These are phyloP conservation scores for Lolium multiflorum DNA, from an alignment of 176 grass and related monocot species.

Conservation along the genomic window DNA sequence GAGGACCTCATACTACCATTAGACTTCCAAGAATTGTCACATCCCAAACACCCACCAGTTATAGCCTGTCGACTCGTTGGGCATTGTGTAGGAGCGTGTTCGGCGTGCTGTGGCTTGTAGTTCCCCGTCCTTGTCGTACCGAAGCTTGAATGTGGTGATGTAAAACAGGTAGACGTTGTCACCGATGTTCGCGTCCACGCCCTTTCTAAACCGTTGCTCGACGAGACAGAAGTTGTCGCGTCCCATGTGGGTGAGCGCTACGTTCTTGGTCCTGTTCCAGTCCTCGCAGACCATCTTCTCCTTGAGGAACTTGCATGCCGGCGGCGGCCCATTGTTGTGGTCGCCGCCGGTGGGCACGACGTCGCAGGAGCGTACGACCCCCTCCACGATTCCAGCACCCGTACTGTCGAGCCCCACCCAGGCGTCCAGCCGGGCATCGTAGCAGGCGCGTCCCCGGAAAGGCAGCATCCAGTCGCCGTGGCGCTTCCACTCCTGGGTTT, in stretches of 20 bases:
- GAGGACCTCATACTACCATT: no score
- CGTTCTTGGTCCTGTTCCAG: background rate
- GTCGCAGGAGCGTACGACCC: background rate
- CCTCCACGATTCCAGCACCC: background rate
- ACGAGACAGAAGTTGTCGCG: constrained; percentile 1
- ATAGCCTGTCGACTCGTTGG: background rate
- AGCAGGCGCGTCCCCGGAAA: background rate
- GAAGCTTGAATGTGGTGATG: background rate
- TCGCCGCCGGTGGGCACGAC: background rate
- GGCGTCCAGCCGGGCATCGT: background rate
- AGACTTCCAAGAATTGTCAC: background rate
- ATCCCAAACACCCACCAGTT: background rate
- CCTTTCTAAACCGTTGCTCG: constrained; percentile 11
- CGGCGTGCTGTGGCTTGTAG: background rate
- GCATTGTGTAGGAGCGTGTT: background rate
- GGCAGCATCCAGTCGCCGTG: constrained; percentile 12
- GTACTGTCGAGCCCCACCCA: background rate
- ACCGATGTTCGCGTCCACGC: background rate
- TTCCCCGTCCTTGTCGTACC: background rate
- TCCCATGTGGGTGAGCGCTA: background rate
- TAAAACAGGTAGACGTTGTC: background rate
- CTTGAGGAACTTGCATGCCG: background rate
- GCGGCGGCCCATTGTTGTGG: background rate
- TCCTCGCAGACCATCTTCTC: constrained; percentile 9
- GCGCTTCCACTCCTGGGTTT: background rate